Evolutionary conservation across 768 basidiomycete genomes (phyloP).

Genomic region (Lentinula raphanica): DNA sequence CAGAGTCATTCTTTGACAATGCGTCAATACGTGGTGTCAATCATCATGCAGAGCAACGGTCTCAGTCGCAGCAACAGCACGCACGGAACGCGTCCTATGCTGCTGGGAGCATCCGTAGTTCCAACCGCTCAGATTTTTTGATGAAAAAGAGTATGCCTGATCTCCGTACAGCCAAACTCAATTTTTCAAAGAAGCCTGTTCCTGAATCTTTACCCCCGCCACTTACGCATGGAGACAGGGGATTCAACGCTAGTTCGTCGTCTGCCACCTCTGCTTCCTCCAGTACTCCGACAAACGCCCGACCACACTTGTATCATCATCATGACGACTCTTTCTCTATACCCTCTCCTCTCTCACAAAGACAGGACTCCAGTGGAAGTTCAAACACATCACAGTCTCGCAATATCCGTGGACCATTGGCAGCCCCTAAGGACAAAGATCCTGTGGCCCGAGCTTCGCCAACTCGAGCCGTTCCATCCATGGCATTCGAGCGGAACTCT

Average conservation of each 20-base stretch:
- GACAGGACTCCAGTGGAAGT: conserved; percentile 42
- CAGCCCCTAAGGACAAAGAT: conserved; percentile 17
- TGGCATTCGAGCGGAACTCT: conserved; percentile 79
- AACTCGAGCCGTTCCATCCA: conserved; percentile 45
- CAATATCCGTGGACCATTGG: conserved; percentile 17
- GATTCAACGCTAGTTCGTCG: background rate
- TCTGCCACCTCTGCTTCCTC: conserved; percentile 4
- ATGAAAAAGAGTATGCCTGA: conserved; percentile 88
- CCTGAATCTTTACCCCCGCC: conserved; percentile 14
- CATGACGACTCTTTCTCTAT: conserved; percentile 26
- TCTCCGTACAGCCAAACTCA: conserved; percentile 50
- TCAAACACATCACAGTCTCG: conserved; percentile 23
- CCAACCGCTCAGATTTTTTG: conserved; percentile 31
- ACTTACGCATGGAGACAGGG: background rate
- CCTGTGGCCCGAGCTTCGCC: conserved; percentile 33
- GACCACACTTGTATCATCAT: conserved; percentile 12
- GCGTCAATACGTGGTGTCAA: conserved; percentile 23
- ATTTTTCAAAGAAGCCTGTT: conserved; percentile 24
- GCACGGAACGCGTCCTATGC: conserved; percentile 49
- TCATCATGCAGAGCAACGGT: conserved; percentile 11
- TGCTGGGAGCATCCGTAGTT: conserved; percentile 28
- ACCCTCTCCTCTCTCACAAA: conserved; percentile 34
- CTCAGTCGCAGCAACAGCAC: conserved; percentile 28
- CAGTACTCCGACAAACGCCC: conserved; percentile 8
- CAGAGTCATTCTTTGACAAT: conserved; percentile 45